Evolutionary conservation across 1,139 yeast species (phyloP).

Genomic region (Sugiyamaella novakii): DNA sequence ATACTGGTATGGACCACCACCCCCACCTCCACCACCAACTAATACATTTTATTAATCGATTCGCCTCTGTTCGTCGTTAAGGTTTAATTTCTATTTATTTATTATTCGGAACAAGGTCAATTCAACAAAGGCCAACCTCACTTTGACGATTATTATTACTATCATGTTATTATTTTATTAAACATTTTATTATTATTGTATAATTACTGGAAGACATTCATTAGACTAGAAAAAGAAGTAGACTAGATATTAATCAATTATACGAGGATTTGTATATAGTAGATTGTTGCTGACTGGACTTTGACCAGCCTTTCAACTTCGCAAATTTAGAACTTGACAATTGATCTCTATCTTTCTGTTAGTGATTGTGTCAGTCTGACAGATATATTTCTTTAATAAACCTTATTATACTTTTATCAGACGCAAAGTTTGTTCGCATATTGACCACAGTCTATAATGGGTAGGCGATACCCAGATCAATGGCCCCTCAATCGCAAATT

Average conservation of each 20-base stretch:
- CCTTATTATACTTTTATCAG: slow-evolving; percentile 6
- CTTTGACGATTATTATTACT: slow-evolving; percentile 3
- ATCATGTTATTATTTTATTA: neutral
- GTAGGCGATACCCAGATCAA: slow-evolving; percentile 39
- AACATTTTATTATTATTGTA: slow-evolving; percentile 9
- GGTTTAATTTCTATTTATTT: slow-evolving; percentile 9
- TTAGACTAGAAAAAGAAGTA: slow-evolving; percentile 17
- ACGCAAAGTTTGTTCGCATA: slow-evolving; percentile 37
- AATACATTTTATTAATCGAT: slow-evolving; percentile 16
- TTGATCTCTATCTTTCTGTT: too few species aligned
- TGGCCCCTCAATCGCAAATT: slow-evolving; percentile 64
- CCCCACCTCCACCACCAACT: slow-evolving; percentile 20
- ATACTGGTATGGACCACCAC: slow-evolving; percentile 22
- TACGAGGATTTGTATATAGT: slow-evolving; percentile 5
- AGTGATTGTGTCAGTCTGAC: too few species aligned
- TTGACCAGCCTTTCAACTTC: too few species aligned
- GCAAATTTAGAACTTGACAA: too few species aligned
- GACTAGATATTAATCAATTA: slow-evolving; percentile 4
- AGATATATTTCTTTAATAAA: too few species aligned
- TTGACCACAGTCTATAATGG: slow-evolving; percentile 33
- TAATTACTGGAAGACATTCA: slow-evolving; percentile 18
- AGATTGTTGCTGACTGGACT: too few species aligned
- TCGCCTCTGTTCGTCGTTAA: too few species aligned
- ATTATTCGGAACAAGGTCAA: neutral
- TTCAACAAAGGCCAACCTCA: neutral